phyloP scores from a whole-genome alignment of 2,329 filamentous ascomycete species.

The Claviceps maximensis region DNA sequence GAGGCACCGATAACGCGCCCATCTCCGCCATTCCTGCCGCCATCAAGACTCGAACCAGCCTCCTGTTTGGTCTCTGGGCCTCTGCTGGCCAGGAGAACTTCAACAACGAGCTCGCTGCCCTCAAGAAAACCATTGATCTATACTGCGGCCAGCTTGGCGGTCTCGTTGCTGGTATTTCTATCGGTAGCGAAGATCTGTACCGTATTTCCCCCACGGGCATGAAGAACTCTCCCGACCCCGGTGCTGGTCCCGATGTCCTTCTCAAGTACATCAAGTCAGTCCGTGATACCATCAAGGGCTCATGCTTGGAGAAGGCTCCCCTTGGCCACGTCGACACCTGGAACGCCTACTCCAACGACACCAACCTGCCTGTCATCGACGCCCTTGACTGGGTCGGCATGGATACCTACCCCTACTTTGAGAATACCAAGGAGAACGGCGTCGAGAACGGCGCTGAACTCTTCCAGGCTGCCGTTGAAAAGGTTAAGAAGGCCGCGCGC shows the following conservation, averaged over 20 bases:
- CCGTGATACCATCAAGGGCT: slow-evolving; percentile 48
- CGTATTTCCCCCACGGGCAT: slow-evolving; percentile 60
- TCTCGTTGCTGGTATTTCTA: slow-evolving; percentile 67
- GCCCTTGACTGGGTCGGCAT: slow-evolving; percentile 69
- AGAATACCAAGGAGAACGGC: slow-evolving; percentile 52
- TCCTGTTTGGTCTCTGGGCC: slow-evolving; percentile 76
- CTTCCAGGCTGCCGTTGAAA: slow-evolving; percentile 53
- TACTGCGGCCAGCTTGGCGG: slow-evolving; percentile 54
- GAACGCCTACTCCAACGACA: slow-evolving; percentile 62
- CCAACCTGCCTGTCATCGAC: slow-evolving; percentile 57
- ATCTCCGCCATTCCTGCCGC: slow-evolving; percentile 71
- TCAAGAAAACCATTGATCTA: slow-evolving; percentile 53
- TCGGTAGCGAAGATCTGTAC: slow-evolving; percentile 81
- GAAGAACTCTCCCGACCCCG: slow-evolving; percentile 46
- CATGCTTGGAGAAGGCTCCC: slow-evolving; percentile 39
- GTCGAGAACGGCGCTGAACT: slow-evolving; percentile 51
- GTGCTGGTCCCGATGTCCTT: slow-evolving; percentile 48
- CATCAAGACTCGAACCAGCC: slow-evolving; percentile 62
- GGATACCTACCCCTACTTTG: slow-evolving; percentile 77
- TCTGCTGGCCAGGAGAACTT: slow-evolving; percentile 52
- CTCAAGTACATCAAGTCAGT: slow-evolving; percentile 59
- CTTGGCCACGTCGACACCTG: slow-evolving; percentile 86
- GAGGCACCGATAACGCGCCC: slow-evolving; percentile 49
- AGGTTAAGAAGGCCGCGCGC: slow-evolving; percentile 42
- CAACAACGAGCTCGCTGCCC: slow-evolving; percentile 59